These are phyloP conservation scores for Hypoxylon sp. DNA, from an alignment of 2,329 filamentous ascomycete species.

Conservation along the genomic window DNA sequence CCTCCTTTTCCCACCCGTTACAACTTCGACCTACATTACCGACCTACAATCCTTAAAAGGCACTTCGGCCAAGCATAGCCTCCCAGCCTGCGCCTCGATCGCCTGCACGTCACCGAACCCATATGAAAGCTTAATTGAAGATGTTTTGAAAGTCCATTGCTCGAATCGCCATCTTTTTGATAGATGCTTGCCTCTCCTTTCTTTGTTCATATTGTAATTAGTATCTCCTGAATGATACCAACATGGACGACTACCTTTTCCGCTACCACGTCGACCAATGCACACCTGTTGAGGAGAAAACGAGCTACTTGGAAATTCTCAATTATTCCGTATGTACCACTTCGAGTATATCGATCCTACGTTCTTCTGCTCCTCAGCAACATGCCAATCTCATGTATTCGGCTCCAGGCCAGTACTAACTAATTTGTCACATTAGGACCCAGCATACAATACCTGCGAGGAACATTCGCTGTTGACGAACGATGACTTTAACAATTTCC, in stretches of 20 bases:
- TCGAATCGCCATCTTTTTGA: constrained; percentile 14
- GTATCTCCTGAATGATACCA: constrained; percentile 20
- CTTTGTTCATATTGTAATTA: constrained; percentile 7
- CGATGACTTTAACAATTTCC: constrained; percentile 72
- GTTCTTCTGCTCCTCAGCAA: constrained; percentile 18
- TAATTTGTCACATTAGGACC: constrained; percentile 59
- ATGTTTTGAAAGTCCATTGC: constrained; percentile 20
- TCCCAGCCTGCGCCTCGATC: constrained; percentile 40
- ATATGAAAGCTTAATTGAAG: constrained; percentile 27
- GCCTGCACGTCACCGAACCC: constrained; percentile 33
- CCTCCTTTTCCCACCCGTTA: constrained; percentile 10
- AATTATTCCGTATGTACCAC: constrained; percentile 68
- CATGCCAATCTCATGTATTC: constrained; percentile 9
- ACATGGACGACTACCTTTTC: constrained; percentile 74
- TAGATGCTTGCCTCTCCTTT: constrained; percentile 19
- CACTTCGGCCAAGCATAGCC: constrained; percentile 42
- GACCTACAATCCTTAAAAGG: constrained; percentile 17
- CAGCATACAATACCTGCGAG: constrained; percentile 64
- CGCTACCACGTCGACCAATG: constrained; percentile 63
- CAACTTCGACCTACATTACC: constrained; percentile 4
- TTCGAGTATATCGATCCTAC: constrained; percentile 8
- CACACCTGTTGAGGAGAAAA: constrained; percentile 65
- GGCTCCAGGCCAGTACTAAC: constrained; percentile 16
- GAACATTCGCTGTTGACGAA: constrained; percentile 64
- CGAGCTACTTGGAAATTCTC: constrained; percentile 70